Conservation (phyloP, 352 stramenopile genomes). For the Globisporangium paddicum region DNA sequence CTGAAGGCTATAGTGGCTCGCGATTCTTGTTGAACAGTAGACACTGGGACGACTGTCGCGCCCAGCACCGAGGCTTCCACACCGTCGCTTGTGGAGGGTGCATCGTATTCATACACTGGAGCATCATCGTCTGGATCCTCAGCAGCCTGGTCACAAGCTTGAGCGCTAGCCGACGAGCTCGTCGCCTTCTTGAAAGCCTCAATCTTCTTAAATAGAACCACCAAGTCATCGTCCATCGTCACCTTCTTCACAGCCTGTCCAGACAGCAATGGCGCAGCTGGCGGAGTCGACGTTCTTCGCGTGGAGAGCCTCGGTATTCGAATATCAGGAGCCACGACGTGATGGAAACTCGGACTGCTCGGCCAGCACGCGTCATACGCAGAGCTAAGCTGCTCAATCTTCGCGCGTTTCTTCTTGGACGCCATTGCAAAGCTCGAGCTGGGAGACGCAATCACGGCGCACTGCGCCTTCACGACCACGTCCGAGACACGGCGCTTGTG, state of each 20-base stretch:
- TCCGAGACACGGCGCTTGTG: slow-evolving; percentile 65
- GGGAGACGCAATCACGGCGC: slow-evolving; percentile 40
- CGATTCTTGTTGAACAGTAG: neutral
- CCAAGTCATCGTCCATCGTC: slow-evolving; percentile 17
- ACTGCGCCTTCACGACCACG: slow-evolving; percentile 54
- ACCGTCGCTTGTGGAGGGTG: neutral
- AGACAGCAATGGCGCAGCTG: neutral
- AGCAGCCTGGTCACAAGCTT: neutral
- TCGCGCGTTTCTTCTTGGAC: slow-evolving; percentile 28
- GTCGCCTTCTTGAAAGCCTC: slow-evolving; percentile 33
- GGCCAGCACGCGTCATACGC: slow-evolving; percentile 34
- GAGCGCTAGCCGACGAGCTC: slow-evolving; percentile 11
- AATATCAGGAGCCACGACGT: slow-evolving; percentile 11
- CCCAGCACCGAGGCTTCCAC: neutral
- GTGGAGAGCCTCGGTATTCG: slow-evolving; percentile 13
- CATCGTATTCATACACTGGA: neutral
- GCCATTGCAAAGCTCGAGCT: slow-evolving; percentile 21
- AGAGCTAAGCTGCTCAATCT: slow-evolving; percentile 43
- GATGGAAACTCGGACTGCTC: neutral
- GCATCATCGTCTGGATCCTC: neutral
- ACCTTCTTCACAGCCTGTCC: neutral
- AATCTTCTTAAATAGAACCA: slow-evolving; percentile 25
- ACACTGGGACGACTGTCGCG: neutral
- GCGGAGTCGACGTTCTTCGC: neutral
- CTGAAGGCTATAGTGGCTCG: neutral